phyloP scores from a whole-genome alignment of 768 basidiomycete species.

The Fibroporia radiculosa region DNA sequence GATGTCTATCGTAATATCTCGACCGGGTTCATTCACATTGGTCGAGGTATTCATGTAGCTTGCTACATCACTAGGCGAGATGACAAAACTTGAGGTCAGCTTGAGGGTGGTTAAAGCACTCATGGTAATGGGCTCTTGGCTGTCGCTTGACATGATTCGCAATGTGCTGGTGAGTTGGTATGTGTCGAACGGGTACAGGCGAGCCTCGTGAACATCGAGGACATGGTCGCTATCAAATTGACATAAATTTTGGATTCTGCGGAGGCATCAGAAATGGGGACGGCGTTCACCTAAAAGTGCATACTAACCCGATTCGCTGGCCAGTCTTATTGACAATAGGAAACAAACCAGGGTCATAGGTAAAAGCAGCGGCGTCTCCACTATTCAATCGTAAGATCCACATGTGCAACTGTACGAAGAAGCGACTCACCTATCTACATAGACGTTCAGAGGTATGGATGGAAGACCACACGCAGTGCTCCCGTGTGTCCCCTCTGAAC shows the following conservation, averaged over 20 bases:
- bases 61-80: constrained; percentile 14
- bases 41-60: constrained; percentile 35
- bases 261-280: neutral
- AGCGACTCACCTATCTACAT: constrained; percentile 41
- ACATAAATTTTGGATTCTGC: constrained; percentile 45
- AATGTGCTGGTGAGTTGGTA: constrained; percentile 43
- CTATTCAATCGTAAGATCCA: too few species aligned
- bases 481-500: constrained; percentile 40
- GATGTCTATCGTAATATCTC: constrained; percentile 40
- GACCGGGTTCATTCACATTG: constrained; percentile 33
- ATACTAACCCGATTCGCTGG: constrained; percentile 32
- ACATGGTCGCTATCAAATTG: constrained; percentile 52
- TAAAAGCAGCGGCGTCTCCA: constrained; percentile 27
- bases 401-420: too few species aligned
- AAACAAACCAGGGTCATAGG: constrained; percentile 40
- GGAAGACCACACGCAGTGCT: constrained; percentile 41
- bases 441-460: constrained; percentile 32
- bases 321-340: constrained; percentile 35
- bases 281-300: neutral
- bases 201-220: constrained; percentile 46
- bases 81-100: constrained; percentile 39
- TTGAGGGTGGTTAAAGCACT: constrained; percentile 35
- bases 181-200: constrained; percentile 50
- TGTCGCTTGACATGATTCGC: constrained; percentile 27
- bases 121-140: constrained; percentile 33